Evolutionary conservation across 2,329 filamentous ascomycete genomes (phyloP).

Genomic region (Dactylellina haptotyla): DNA sequence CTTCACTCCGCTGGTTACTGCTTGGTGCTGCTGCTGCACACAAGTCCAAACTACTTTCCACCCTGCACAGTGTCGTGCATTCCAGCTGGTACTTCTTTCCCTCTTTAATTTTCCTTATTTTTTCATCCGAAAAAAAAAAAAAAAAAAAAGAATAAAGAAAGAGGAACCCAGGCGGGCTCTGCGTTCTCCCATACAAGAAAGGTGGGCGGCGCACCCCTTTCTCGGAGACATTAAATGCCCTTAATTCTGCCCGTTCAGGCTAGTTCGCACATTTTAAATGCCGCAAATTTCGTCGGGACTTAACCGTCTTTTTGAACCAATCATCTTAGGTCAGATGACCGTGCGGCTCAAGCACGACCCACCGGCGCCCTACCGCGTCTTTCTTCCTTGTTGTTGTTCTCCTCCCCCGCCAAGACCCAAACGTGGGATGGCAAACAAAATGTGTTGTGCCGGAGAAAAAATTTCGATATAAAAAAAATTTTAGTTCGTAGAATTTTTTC

Average conservation of each 20-base stretch:
- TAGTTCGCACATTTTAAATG: conserved; percentile 31
- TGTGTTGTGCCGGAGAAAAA: conserved; percentile 1
- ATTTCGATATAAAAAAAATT: conserved; percentile 18
- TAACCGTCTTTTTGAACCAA: conserved; percentile 38
- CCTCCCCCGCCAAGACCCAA: conserved; percentile 17
- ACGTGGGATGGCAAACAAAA: background rate
- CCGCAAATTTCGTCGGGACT: conserved; percentile 50
- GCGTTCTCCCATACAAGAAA: conserved; percentile 45
- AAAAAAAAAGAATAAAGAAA: conserved; percentile 10
- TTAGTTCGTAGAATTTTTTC: background rate
- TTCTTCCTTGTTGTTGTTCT: conserved; percentile 30
- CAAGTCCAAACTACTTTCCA: no score
- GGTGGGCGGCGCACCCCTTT: conserved; percentile 52
- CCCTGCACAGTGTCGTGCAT: conserved; percentile 49
- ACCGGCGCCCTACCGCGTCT: conserved; percentile 10
- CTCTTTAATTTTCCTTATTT: background rate
- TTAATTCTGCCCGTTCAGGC: conserved; percentile 35
- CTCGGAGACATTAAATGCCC: conserved; percentile 48
- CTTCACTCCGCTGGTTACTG: no score
- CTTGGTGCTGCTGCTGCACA: no score
- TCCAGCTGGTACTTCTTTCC: conserved; percentile 14
- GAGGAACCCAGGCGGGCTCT: background rate
- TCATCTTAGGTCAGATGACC: conserved; percentile 48
- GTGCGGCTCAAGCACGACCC: conserved; percentile 48
- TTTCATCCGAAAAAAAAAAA: conserved; percentile 25